Conservation (phyloP, 2,329 filamentous ascomycete species). For the Pseudogymnoascus sp. region DNA sequence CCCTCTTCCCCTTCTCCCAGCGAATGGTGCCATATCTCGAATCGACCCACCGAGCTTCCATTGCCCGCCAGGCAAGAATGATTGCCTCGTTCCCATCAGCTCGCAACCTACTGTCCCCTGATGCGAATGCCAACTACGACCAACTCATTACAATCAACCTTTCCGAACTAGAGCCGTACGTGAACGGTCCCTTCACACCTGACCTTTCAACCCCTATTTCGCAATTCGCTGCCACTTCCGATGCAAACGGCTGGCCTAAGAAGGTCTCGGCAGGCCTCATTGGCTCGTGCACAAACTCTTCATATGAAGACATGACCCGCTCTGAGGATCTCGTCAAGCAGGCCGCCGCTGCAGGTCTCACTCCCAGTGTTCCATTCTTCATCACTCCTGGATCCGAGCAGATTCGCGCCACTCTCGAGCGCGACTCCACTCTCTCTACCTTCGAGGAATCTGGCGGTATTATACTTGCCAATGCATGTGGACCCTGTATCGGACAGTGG, state of each 20-base stretch:
- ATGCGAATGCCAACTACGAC: constrained; percentile 79
- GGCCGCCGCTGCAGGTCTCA: constrained; percentile 78
- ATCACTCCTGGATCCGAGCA: constrained; percentile 95
- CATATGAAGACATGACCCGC: constrained; percentile 97
- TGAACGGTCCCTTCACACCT: constrained; percentile 95
- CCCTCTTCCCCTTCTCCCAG: constrained; percentile 83
- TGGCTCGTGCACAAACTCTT: constrained; percentile 97
- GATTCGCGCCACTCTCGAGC: constrained; percentile 86
- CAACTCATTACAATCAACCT: constrained; percentile 85
- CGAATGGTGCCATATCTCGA: constrained; percentile 79
- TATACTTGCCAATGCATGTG: constrained; percentile 90
- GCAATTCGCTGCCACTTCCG: constrained; percentile 75
- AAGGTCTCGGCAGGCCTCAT: constrained; percentile 89
- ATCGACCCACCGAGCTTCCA: constrained; percentile 63
- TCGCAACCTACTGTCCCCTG: constrained; percentile 63
- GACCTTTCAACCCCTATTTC: constrained; percentile 91
- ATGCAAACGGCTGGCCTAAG: constrained; percentile 81
- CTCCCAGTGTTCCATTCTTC: constrained; percentile 86
- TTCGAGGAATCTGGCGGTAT: constrained; percentile 81
- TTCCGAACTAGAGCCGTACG: constrained; percentile 82
- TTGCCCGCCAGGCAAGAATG: constrained; percentile 24
- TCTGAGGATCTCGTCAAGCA: constrained; percentile 90
- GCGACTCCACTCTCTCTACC: constrained; percentile 77
- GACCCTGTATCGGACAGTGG: constrained; percentile 92
- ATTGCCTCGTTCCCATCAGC: constrained; percentile 29